Evolutionary conservation across 345 rosid species (phyloP).

Genomic region (Citrus hindsii): DNA sequence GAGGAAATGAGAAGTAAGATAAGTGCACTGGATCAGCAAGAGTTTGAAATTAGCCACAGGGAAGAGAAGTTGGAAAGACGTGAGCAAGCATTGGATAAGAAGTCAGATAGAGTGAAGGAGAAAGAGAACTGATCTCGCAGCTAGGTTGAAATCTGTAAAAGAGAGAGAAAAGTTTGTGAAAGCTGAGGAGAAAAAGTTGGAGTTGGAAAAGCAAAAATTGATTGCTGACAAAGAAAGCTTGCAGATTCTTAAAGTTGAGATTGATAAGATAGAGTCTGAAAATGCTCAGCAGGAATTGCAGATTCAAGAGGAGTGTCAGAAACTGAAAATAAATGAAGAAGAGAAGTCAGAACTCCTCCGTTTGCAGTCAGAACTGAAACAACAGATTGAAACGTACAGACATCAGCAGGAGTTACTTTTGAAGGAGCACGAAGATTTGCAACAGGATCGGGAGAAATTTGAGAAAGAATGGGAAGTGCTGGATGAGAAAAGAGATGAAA

Average conservation of each 20-base stretch:
- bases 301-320: slow-evolving; percentile 54
- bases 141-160: slow-evolving; percentile 46
- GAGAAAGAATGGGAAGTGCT: slow-evolving; percentile 77
- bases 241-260: slow-evolving; percentile 52
- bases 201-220: slow-evolving; percentile 48
- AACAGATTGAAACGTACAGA: slow-evolving; percentile 54
- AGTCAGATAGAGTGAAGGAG: slow-evolving; percentile 58
- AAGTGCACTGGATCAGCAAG: slow-evolving; percentile 41
- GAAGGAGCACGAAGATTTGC: slow-evolving; percentile 64
- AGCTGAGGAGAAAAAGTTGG: slow-evolving; percentile 58
- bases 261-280: slow-evolving; percentile 59
- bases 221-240: slow-evolving; percentile 50
- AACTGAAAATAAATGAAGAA: slow-evolving; percentile 46
- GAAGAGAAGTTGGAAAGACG: slow-evolving; percentile 55
- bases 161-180: slow-evolving; percentile 55
- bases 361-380: slow-evolving; percentile 61
- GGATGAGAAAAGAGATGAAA: slow-evolving; percentile 62
- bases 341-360: slow-evolving; percentile 66
- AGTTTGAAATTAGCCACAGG: slow-evolving; percentile 45
- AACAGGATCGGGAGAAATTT: slow-evolving; percentile 62
- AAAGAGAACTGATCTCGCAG: slow-evolving; percentile 71
- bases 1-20: slow-evolving; percentile 52
- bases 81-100: slow-evolving; percentile 51
- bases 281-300: slow-evolving; percentile 52
- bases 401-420: slow-evolving; percentile 53